phyloP scores from a whole-genome alignment of 2,329 filamentous ascomycete genomes.

The Macrophomina pseudophaseolina region DNA sequence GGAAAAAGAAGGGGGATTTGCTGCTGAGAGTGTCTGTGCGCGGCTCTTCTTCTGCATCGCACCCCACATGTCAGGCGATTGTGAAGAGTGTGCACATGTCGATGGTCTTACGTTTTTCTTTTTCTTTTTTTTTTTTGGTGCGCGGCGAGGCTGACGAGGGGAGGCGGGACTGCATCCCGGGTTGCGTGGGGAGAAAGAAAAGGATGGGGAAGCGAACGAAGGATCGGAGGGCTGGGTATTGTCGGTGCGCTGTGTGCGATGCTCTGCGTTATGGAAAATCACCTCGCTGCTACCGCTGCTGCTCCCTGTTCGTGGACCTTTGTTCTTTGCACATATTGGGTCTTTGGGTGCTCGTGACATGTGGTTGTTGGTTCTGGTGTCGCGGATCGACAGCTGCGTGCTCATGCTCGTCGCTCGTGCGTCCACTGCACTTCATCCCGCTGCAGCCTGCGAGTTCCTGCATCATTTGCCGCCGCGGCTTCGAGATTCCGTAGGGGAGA shows the following conservation, averaged over 20 bases:
- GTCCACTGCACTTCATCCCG: neutral
- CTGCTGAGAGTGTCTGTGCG: neutral
- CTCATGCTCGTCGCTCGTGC: neutral
- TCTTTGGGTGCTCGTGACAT: neutral
- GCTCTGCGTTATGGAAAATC: neutral
- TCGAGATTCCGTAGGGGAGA: neutral
- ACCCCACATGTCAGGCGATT: conserved; percentile 4
- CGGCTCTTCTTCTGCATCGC: neutral
- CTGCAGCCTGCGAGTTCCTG: neutral
- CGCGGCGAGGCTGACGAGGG: neutral
- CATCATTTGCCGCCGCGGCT: neutral
- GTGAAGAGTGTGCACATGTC: no score
- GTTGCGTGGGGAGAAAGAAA: neutral
- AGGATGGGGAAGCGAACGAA: neutral
- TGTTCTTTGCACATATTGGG: neutral
- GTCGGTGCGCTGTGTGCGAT: neutral
- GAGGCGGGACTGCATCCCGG: no score
- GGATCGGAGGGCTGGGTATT: neutral
- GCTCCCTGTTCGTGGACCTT: neutral
- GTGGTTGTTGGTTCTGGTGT: neutral
- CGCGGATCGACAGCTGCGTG: neutral
- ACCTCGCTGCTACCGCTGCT: no score
- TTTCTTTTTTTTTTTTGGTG: no score
- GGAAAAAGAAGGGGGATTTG: neutral
- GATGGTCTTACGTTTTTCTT: neutral